phyloP scores from a whole-genome alignment of 768 basidiomycete species.

The Hemileccinum impolitum region DNA sequence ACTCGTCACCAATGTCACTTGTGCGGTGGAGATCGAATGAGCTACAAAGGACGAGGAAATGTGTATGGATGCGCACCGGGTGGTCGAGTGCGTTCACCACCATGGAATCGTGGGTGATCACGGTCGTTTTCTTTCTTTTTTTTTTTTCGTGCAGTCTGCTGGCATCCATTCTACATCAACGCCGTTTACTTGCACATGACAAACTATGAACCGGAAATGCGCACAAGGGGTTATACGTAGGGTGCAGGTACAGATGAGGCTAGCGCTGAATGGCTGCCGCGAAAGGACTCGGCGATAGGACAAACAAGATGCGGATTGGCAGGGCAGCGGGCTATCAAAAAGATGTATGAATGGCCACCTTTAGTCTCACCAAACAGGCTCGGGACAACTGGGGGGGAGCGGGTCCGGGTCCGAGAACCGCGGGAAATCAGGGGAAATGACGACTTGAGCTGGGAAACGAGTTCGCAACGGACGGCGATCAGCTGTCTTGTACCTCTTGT shows the following conservation, averaged over 20 bases:
- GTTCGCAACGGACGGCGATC: slow-evolving; percentile 24
- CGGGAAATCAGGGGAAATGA: slow-evolving; percentile 5
- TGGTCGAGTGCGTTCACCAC: too few relatives aligned
- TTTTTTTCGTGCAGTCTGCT: too few relatives aligned
- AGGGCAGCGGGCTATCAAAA: not conserved
- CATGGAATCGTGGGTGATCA: too few relatives aligned
- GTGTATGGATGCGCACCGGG: not conserved
- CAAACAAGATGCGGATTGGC: not conserved
- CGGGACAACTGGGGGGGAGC: too few relatives aligned
- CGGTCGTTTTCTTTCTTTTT: too few relatives aligned
- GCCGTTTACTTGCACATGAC: slow-evolving; percentile 14
- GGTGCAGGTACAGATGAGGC: too few relatives aligned
- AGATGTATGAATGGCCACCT: not conserved
- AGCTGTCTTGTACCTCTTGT: slow-evolving; percentile 20
- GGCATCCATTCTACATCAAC: slow-evolving; percentile 10
- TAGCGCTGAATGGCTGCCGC: too few relatives aligned
- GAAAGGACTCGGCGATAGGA: too few relatives aligned
- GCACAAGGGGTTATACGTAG: too few relatives aligned
- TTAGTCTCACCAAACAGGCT: too few relatives aligned
- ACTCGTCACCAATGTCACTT: slow-evolving; percentile 25
- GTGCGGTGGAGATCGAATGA: too few relatives aligned
- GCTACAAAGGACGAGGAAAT: not conserved
- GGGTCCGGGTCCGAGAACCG: slow-evolving; percentile 15
- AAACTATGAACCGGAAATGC: slow-evolving; percentile 17
- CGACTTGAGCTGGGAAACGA: not conserved